phyloP scores from a whole-genome alignment of 1,284 basidiomycete species.

The Leccinum subrobustum region DNA sequence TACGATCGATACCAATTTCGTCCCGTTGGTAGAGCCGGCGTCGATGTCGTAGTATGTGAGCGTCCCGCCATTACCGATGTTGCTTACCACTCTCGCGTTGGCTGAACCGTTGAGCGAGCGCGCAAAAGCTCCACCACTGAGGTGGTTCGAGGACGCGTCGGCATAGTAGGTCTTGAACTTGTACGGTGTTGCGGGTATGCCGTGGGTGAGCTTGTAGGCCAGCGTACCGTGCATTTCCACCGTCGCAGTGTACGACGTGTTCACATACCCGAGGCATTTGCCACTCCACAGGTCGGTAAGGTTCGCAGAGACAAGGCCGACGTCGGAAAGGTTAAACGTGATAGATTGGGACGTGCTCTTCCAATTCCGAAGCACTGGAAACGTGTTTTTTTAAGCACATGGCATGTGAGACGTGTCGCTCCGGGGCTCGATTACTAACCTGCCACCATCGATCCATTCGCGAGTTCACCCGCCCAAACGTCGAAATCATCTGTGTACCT shows the following conservation, averaged over 20 bases:
- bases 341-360: background rate
- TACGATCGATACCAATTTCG: slow-evolving; percentile 6
- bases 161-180: slow-evolving; percentile 8
- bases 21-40: slow-evolving; percentile 8
- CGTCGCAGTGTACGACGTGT: background rate
- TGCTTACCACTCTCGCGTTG: background rate
- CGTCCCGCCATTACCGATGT: slow-evolving; percentile 7
- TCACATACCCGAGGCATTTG: background rate
- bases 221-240: slow-evolving; percentile 5
- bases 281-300: slow-evolving; percentile 8
- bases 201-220: slow-evolving; percentile 9
- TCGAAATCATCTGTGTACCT: slow-evolving; percentile 51
- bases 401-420: background rate
- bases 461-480: slow-evolving; percentile 48
- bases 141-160: slow-evolving; percentile 1
- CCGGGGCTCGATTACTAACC: slow-evolving; percentile 24
- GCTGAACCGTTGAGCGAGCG: background rate
- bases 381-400: background rate
- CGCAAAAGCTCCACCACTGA: slow-evolving; percentile 1
- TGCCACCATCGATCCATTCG: slow-evolving; percentile 49
- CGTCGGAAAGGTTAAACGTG: slow-evolving; percentile 9
- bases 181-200: background rate
- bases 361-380: slow-evolving; percentile 14
- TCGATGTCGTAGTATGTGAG: slow-evolving; percentile 12
- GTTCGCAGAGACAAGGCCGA: slow-evolving; percentile 7